Evolutionary conservation across 169 alveolate species (phyloP).

Genomic region (Eimeria maxima): DNA sequence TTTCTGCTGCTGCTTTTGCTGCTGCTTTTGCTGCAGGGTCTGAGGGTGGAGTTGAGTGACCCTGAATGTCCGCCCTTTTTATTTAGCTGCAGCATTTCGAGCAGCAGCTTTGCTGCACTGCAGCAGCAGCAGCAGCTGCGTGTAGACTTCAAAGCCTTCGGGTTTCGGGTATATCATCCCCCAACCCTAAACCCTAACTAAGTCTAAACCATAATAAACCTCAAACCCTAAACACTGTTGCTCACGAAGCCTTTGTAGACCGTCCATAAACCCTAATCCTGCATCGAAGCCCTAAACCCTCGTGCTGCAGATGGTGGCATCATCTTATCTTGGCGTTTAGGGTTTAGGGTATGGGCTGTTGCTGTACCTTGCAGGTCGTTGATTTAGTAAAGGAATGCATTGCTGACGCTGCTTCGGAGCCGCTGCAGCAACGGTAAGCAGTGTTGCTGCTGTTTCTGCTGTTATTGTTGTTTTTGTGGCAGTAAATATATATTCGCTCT

Average conservation of each 20-base stretch:
- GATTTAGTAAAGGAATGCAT: conserved; percentile 41
- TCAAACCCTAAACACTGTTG: neutral
- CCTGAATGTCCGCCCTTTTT: conserved; percentile 46
- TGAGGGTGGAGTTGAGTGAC: conserved; percentile 53
- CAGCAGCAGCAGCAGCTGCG: conserved; percentile 60
- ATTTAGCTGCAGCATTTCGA: conserved; percentile 33
- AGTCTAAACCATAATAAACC: conserved; percentile 12
- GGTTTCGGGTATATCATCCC: neutral
- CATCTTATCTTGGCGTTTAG: neutral
- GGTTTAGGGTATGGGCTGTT: neutral
- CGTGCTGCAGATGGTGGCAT: neutral
- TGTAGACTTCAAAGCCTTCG: conserved; percentile 30
- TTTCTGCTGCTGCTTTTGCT: conserved; percentile 4
- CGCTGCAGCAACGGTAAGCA: conserved; percentile 49
- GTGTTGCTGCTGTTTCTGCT: conserved; percentile 4
- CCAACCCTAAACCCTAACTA: neutral
- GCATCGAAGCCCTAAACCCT: neutral
- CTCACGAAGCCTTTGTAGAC: neutral
- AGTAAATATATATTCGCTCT: neutral
- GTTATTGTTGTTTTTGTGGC: neutral
- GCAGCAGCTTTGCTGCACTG: conserved; percentile 47
- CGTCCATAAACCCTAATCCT: conserved; percentile 1
- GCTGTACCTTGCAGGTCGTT: conserved; percentile 7
- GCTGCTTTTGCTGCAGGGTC: conserved; percentile 13
- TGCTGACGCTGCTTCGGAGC: conserved; percentile 44